Percentiles rank a stretch among this genome's conserved stretches.
These are phyloP conservation scores for Sesbania bispinosa DNA, from an alignment of 306 rosid species.

Conservation along the genomic window DNA sequence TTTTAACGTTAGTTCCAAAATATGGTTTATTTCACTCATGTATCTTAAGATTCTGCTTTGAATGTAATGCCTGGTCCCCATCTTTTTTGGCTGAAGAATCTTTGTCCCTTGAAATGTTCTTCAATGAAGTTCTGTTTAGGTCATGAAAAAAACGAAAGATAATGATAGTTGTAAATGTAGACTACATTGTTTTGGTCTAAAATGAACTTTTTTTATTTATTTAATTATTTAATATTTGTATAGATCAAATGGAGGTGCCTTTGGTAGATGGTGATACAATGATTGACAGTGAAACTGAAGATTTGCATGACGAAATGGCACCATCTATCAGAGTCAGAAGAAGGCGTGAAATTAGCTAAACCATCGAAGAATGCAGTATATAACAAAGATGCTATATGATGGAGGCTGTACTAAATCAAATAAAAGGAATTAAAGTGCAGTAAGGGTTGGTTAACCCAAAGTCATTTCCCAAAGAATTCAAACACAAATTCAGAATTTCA, in stretches of 20 bases:
- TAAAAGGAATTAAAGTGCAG: no score
- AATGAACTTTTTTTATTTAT: background rate
- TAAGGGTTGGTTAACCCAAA: no score
- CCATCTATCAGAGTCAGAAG: slow-evolving; percentile 54
- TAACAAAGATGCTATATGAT: slow-evolving; percentile 66
- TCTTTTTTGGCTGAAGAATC: background rate
- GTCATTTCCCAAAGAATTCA: no score
- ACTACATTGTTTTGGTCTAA: background rate
- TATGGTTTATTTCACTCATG: background rate
- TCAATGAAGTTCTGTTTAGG: background rate
- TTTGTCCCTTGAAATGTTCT: background rate
- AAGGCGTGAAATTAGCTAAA: slow-evolving; percentile 50
- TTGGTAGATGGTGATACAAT: slow-evolving; percentile 22
- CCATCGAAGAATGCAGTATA: slow-evolving; percentile 63
- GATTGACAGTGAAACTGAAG: slow-evolving; percentile 24
- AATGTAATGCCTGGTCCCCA: background rate
- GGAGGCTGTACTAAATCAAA: no score
- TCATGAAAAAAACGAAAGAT: background rate
- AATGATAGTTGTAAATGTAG: background rate
- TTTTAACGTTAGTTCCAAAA: background rate
- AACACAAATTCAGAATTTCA: no score
- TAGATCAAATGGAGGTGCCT: slow-evolving; percentile 51
- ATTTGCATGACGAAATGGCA: slow-evolving; percentile 35
- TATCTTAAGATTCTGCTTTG: background rate
- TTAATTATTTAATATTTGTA: background rate